Evolutionary conservation across 768 basidiomycete genomes (phyloP), one percentile per base, ranked within the genome.

Genomic region (Leucosporidium scottii): DNA sequence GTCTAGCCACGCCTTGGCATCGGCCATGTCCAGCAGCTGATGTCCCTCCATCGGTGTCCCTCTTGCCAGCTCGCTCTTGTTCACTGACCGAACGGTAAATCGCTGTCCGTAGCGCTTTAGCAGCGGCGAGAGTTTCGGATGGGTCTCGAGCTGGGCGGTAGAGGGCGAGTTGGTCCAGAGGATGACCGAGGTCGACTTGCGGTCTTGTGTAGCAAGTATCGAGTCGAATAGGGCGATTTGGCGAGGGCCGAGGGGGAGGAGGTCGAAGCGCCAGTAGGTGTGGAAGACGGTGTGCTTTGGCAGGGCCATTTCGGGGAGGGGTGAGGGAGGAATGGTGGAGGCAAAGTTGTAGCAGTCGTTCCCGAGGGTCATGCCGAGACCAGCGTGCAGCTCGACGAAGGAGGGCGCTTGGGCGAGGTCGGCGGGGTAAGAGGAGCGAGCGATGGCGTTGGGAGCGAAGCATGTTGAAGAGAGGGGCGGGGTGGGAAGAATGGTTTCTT

Each of bases 331-430:
- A 28, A 98, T 84, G 21, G 91, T 92, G 20, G 87, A 87, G 4
- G 93, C 89, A 78, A 93, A 93, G 76, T 91, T 86, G 76, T 93
- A 97, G 79, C 94, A 98, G 76, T 92, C 89, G 81, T 90, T 81
- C 48, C 89, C 89, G 69, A 89, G 81, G 61, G 84, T 83, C 81
- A 97, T 82, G 4, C 85, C 81, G 71, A 91, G 81, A 23, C 93
- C 93, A 0, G 91, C 85, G 64, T 93, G 88, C 15, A 96, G 82
- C 69, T 88, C 86, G 44, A 84, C 86, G 68, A 77, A 77, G 75
- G 85, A 85, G 28, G 84, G 83, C 8, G 86, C 85, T 74, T 83
- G 78, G 34, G 85, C 85, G 60, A 88, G 77, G 74, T 91, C 87
- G 15, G 44, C 30, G 73, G 75, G 77, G 79, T 93, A 94, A 5